Evolutionary conservation across 208 protist species (phyloP).

Genomic region (Crithidia sp.): DNA sequence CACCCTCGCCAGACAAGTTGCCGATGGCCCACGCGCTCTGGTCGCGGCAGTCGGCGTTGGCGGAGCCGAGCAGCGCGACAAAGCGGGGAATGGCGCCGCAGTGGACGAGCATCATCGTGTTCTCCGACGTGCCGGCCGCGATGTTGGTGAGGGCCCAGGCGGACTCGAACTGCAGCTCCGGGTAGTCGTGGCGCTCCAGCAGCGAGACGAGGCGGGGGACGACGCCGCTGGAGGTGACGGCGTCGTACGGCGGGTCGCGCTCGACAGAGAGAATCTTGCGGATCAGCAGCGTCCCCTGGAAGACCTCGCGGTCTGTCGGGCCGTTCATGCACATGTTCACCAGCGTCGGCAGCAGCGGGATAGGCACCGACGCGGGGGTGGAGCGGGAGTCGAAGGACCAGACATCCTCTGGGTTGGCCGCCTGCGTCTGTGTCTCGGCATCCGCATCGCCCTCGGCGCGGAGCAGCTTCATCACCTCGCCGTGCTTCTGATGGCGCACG

Average conservation of each 20-base stretch:
- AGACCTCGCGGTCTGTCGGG: constrained; percentile 54
- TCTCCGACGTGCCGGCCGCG: constrained; percentile 95
- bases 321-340: constrained; percentile 65
- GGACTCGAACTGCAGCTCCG: constrained; percentile 97
- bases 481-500: constrained; percentile 64
- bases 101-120: constrained; percentile 93
- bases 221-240: constrained; percentile 93
- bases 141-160: constrained; percentile 99
- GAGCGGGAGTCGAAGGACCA: constrained; percentile 59
- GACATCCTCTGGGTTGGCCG: constrained; percentile 38
- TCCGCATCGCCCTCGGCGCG: constrained; percentile 38
- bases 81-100: constrained; percentile 96
- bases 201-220: constrained; percentile 95
- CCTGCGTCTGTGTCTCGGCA: constrained; percentile 2
- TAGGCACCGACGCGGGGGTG: constrained; percentile 62
- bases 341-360: constrained; percentile 67
- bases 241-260: constrained; percentile 95
- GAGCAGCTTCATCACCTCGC: constrained; percentile 72
- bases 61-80: constrained; percentile 92
- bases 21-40: constrained; percentile 99
- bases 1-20: constrained; percentile 98
- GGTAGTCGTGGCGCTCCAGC: constrained; percentile 76
- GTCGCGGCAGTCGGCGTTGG: constrained; percentile 94
- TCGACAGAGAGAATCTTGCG: constrained; percentile 94
- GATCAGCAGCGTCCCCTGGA: constrained; percentile 81